phyloP scores from a whole-genome alignment of 1,139 yeast species.

The Yamadazyma friedrichii region DNA sequence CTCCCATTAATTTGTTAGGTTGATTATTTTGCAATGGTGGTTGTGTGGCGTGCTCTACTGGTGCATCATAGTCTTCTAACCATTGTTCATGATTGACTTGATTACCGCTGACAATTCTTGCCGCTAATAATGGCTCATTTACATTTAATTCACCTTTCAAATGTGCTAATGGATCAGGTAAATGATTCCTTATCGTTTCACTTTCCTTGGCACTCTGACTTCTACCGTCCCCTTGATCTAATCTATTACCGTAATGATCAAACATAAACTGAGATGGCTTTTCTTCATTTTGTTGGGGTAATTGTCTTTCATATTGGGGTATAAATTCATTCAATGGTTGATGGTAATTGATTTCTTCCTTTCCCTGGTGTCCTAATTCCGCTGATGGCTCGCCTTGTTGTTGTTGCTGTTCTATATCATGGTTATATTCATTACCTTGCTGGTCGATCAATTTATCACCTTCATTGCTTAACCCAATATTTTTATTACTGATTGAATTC shows the following conservation, averaged over 20 bases:
- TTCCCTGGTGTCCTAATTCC: neutral
- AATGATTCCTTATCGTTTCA: constrained; percentile 20
- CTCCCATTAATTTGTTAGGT: constrained; percentile 18
- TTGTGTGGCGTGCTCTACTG: constrained; percentile 17
- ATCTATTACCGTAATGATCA: constrained; percentile 1
- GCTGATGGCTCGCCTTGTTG: neutral
- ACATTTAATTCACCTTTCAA: constrained; percentile 36
- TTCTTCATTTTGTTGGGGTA: constrained; percentile 5
- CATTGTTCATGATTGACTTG: constrained; percentile 37
- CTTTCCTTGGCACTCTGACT: constrained; percentile 4
- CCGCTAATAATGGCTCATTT: constrained; percentile 38
- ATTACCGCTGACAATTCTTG: constrained; percentile 42
- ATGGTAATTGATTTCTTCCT: constrained; percentile 2
- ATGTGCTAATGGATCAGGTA: constrained; percentile 50
- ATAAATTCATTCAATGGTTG: neutral
- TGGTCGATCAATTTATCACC: constrained; percentile 40
- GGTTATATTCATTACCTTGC: constrained; percentile 26
- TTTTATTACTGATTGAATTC: constrained; percentile 36
- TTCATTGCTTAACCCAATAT: constrained; percentile 33
- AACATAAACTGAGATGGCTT: neutral
- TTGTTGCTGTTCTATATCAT: neutral
- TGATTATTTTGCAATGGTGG: neutral
- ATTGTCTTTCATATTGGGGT: constrained; percentile 3
- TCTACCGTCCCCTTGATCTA: neutral
- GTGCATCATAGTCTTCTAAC: constrained; percentile 29